Evolutionary conservation across 75 land plant species (phyloP), one percentile per base, ranked within the genome.

Genomic region (Pinus albicaulis): DNA sequence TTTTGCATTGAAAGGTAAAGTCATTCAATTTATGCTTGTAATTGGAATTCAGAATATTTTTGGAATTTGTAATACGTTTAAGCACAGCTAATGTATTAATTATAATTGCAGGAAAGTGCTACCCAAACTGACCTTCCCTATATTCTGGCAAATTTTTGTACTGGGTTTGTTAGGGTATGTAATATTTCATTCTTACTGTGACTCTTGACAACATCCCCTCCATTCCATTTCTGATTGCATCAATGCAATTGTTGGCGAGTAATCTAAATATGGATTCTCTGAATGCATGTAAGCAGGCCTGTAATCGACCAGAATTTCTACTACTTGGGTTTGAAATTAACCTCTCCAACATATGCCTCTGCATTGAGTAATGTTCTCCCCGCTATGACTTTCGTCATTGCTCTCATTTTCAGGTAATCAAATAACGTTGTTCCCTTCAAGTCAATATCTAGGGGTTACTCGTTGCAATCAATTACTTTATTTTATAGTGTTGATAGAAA

Each of bases 1-100:
- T 70, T 79, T 14, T 12, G 82, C 13, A 22, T 90, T 34, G 93
- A 92, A 56, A 91, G 93, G 95, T 92, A 16, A 44, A 44, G 0
- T 10, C 7, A 8, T 7, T 44, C 8, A 7, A 44, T 38, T 38
- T 5, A 38, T 38, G 41, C 41, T 38, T 38, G 41, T 7, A 7
- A 7, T 8, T 7, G 8, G 10, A 44, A 44, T 7, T 44, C 1
- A 31, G 31, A 31, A 31, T n/a, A n/a, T n/a, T n/a, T 31, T 31
- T 31, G 31, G 2, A 31, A 31, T 31, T 31, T 31, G 2, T n/a
- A n/a, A n/a, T n/a, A n/a, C n/a, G n/a, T 1, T 31, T 31, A 0
- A 31, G 31, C 2, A 0, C 8, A 44, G 52, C 52, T 44, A 7
- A 44, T 7, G 52, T 44, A 7, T 44, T 7, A 44, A 44, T 44